phyloP scores from a whole-genome alignment of 2,329 filamentous ascomycete species.

The Septoria linicola region DNA sequence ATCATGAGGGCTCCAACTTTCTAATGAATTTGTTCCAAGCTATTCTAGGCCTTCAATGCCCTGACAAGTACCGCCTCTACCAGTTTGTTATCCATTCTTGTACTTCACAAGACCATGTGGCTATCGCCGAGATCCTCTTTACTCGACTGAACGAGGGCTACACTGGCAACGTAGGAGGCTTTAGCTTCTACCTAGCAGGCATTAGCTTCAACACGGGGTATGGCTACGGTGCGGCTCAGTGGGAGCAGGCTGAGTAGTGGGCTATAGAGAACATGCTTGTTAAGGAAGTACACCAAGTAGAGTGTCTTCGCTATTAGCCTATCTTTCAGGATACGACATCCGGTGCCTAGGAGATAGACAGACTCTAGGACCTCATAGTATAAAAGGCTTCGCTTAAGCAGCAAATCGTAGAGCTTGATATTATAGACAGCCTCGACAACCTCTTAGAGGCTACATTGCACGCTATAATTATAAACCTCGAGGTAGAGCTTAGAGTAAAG shows the following conservation, averaged over 20 bases:
- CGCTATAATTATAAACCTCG: too few relatives aligned
- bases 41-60: background rate
- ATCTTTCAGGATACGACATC: too few relatives aligned
- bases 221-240: background rate
- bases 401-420: too few relatives aligned
- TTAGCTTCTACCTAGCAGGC: slow-evolving; percentile 1
- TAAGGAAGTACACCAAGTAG: too few relatives aligned
- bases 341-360: too few relatives aligned
- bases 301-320: too few relatives aligned
- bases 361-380: too few relatives aligned
- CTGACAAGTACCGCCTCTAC: background rate
- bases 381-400: too few relatives aligned
- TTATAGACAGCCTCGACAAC: too few relatives aligned
- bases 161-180: slow-evolving; percentile 6
- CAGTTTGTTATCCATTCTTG: slow-evolving; percentile 4
- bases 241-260: slow-evolving; percentile 1
- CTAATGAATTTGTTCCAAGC: slow-evolving; percentile 10
- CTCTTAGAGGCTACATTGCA: too few relatives aligned
- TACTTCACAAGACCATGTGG: background rate
- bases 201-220: background rate
- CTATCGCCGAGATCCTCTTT: slow-evolving; percentile 7
- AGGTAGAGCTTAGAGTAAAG: too few relatives aligned
- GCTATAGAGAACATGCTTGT: background rate
- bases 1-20: slow-evolving; percentile 6
- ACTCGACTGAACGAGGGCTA: slow-evolving; percentile 6